Base-by-base conservation (phyloP, 2,329 filamentous ascomycete genomes). In the Xylariaceae sp. region DNA sequence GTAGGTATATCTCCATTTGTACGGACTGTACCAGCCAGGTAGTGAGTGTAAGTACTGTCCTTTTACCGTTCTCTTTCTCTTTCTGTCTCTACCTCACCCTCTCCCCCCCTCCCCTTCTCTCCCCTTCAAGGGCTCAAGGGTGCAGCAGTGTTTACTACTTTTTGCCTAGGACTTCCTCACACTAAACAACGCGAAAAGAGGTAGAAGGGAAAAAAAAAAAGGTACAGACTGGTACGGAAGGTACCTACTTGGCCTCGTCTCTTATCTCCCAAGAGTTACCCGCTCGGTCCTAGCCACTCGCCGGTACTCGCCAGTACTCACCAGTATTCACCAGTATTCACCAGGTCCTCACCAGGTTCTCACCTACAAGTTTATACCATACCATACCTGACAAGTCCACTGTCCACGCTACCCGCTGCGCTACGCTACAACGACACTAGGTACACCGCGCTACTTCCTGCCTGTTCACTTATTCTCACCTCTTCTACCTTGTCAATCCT, bases 401-500 rank as follows among this genome's bases (percentile, higher is more conserved):
- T 37, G 8, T 11, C 35, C 12, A 37, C 35, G 35, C 35, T 37
- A 37, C 35, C 8, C 8, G 5, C 35, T 37, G 8, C 35, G 3
- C 35, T 37, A 37, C 19, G 19, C 19, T 19, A 19, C 19, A 19
- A 19, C 19, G 19, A 19, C 19, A 19, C 19, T 19, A 19, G 19
- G 19, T 19, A 19, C 19, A 19, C 19, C 19, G 19, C 19, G 19
- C 19, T 19, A 19, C 32, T 35, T 9, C 9, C 32, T 35, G 32
- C 32, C n/a, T 40, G 6, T 40, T 26, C 26, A 26, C 39, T n/a
- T 40, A 19, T 31, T 34, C 42, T 50, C 6, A 27, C 30, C 32
- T 30, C 53, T 43, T 30, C 34, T 44, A 55, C 48, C 53, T 46
- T 30, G 40, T 48, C 48, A 51, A 55, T 45, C 49, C 41, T 50